These are phyloP conservation scores for Endoconidiophora laricicola DNA, from an alignment of 2,329 filamentous ascomycete genomes.

Conservation along the genomic window DNA sequence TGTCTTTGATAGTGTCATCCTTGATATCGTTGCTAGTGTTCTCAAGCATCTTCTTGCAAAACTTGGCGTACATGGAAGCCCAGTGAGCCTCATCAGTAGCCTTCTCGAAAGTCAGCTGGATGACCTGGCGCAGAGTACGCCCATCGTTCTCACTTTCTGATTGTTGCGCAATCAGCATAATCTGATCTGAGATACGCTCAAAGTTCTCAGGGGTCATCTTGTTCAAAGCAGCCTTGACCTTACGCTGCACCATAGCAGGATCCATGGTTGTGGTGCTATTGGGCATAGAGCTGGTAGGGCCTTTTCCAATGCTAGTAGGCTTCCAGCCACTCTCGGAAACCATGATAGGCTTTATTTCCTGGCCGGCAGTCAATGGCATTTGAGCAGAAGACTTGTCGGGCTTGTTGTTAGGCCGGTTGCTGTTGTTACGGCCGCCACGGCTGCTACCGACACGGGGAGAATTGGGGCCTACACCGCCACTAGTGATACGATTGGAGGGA, in stretches of 20 bases:
- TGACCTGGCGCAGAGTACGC: conserved; percentile 88
- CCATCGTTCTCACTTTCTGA: conserved; percentile 93
- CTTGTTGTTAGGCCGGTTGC: conserved; percentile 32
- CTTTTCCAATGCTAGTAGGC: conserved; percentile 48
- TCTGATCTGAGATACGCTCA: conserved; percentile 85
- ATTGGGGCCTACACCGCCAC: conserved; percentile 43
- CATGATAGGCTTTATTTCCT: conserved; percentile 66
- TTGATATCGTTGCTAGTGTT: conserved; percentile 90
- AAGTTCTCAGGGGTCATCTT: conserved; percentile 99
- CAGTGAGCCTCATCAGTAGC: conserved; percentile 96
- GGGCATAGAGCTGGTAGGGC: conserved; percentile 18
- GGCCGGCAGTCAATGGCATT: conserved; percentile 79
- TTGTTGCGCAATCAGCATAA: conserved; percentile 79
- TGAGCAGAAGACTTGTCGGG: conserved; percentile 61
- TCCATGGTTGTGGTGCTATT: conserved; percentile 46
- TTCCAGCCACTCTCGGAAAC: conserved; percentile 73
- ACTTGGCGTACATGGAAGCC: conserved; percentile 97
- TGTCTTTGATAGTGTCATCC: conserved; percentile 88
- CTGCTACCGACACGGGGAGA: conserved; percentile 56
- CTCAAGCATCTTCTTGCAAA: conserved; percentile 93
- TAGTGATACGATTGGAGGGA: conserved; percentile 34
- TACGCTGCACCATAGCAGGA: conserved; percentile 87
- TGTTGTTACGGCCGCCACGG: conserved; percentile 34
- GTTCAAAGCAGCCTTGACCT: conserved; percentile 96
- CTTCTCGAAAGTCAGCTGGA: conserved; percentile 98